phyloP scores from a whole-genome alignment of 768 basidiomycete genomes.

The Psilocybe cyanescens region DNA sequence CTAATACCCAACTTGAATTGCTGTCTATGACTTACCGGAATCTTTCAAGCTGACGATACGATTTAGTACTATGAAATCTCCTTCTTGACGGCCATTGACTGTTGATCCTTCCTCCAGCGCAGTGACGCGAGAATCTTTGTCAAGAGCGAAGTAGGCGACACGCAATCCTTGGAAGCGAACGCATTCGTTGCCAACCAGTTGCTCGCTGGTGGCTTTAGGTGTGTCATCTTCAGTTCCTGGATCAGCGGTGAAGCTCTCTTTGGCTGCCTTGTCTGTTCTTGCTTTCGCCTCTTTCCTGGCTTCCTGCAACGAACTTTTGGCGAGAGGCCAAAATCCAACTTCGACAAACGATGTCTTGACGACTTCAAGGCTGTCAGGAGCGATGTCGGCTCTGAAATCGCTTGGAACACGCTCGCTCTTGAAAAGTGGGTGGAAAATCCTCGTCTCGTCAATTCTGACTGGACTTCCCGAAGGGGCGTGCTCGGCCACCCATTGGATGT shows the following conservation, averaged over 20 bases:
- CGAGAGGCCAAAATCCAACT: constrained; percentile 85
- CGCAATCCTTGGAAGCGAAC: constrained; percentile 96
- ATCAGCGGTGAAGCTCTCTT: constrained; percentile 40
- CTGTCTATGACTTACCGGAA: constrained; percentile 63
- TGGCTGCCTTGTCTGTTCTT: constrained; percentile 64
- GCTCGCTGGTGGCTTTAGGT: constrained; percentile 75
- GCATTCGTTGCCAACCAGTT: constrained; percentile 88
- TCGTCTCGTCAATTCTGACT: constrained; percentile 84
- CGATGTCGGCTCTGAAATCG: constrained; percentile 84
- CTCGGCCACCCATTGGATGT: constrained; percentile 96
- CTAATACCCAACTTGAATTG: neutral
- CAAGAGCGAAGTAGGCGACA: constrained; percentile 93
- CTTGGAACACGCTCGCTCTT: constrained; percentile 89
- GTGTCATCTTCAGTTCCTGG: constrained; percentile 50
- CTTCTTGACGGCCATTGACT: constrained; percentile 52
- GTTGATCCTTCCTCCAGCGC: constrained; percentile 60
- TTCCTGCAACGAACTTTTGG: constrained; percentile 64
- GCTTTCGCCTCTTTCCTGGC: constrained; percentile 68
- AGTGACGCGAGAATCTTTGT: constrained; percentile 78
- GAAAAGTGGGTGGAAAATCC: constrained; percentile 93
- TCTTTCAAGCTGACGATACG: constrained; percentile 95
- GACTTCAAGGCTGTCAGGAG: constrained; percentile 79
- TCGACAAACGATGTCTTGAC: constrained; percentile 85
- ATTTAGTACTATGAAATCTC: constrained; percentile 86
- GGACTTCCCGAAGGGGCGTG: constrained; percentile 80